Evolutionary conservation across 306 rosid species (phyloP), one percentile per base, ranked within the genome.

Genomic region (Cucurbita argyrosperma): DNA sequence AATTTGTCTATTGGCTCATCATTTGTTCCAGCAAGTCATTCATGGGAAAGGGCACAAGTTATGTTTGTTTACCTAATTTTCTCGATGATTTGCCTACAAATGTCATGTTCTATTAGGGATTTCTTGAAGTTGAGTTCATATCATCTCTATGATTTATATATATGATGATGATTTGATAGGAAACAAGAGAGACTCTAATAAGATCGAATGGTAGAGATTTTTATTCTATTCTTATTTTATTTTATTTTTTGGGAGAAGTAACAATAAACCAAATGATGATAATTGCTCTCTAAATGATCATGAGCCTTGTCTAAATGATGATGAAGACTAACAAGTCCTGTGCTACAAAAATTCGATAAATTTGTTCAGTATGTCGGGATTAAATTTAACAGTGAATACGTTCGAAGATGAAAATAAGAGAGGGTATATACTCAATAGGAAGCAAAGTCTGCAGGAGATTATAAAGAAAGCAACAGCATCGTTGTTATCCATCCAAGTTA

Each of bases 401-500:
- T 10, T 15, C 30, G 14, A 26, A 70, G 40, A 70, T 50, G 74
- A 50, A 47, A 16, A 8, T 5, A 49, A 69, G 5, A 14, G 45
- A 50, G 74, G 4, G 14, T 50, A 45, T 65, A 18, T 43, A 50
- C 6, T 50, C 71, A 66, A 66, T 70, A 30, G 46, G 35, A 70
- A 51, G 47, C 51, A 42, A 50, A 70, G 18, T 49, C 15, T 49
- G 60, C 74, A 30, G 16, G 70, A 47, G 72, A 76, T 42, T 65
- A 2, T 30, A 61, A 68, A 76, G 57, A 50, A 42, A 66, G 54
- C 54, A 52, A 43, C 65, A 85, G 74, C 23, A 64, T 82, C 76
- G 72, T 82, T 74, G 72, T 65, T 81, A 78, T 87, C 75, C 83
- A 78, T 82, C 83, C 76, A 80, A 52, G 78, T 77, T 46, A 80